A percentile compares a stretch with the other conserved stretches of the same genome.
Conservation (phyloP, 805 yeast genomes). For the Blastobotrys terrestris region DNA sequence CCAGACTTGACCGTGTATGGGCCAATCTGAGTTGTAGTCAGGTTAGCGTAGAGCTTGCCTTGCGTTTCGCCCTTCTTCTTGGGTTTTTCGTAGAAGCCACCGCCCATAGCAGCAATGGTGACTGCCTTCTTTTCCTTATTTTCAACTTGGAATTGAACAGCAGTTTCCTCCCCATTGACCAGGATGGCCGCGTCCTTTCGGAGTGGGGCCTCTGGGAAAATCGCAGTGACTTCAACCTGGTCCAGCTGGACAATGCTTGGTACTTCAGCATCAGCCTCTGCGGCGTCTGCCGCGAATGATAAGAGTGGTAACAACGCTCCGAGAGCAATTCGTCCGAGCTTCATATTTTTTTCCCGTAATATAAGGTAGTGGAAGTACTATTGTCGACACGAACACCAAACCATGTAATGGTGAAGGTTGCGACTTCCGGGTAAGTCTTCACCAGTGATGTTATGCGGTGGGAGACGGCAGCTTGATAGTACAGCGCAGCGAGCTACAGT, state of each 20-base stretch:
- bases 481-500: too few species aligned
- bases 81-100: constrained; percentile 18
- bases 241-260: neutral
- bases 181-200: constrained; percentile 8
- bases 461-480: too few species aligned
- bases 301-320: neutral
- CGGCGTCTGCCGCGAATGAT: neutral
- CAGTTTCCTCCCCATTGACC: constrained; percentile 23
- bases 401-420: too few species aligned
- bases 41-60: constrained; percentile 33
- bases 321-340: neutral
- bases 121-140: constrained; percentile 24
- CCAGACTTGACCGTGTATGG: constrained; percentile 51
- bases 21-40: constrained; percentile 55
- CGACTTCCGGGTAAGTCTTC: neutral
- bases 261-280: neutral
- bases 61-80: constrained; percentile 8
- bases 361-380: neutral
- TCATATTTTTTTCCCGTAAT: neutral
- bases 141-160: constrained; percentile 20
- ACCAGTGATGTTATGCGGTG: too few species aligned
- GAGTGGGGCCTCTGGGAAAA: constrained; percentile 5
- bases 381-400: neutral
- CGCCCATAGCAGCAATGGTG: constrained; percentile 20
- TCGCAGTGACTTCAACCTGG: neutral